These are phyloP conservation scores for Fusarium tanahbumbuense DNA, from an alignment of 2,329 filamentous ascomycete genomes.

Conservation along the genomic window DNA sequence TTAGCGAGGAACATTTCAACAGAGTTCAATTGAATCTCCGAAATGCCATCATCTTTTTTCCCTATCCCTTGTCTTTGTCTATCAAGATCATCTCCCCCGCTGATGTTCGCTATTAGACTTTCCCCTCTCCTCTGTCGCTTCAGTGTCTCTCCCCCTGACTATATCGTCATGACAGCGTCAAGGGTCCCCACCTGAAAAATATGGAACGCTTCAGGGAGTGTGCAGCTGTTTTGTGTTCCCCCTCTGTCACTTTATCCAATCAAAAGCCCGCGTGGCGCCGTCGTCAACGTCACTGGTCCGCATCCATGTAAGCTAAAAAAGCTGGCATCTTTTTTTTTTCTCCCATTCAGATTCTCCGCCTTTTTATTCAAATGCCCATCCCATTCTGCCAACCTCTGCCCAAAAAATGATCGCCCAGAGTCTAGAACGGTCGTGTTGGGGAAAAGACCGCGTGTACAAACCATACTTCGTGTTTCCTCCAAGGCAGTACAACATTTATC, in stretches of 20 bases:
- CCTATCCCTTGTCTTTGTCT: constrained; percentile 4
- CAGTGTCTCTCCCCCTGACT: constrained; percentile 26
- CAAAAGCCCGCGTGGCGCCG: constrained; percentile 34
- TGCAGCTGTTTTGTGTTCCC: constrained; percentile 11
- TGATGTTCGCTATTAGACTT: not conserved
- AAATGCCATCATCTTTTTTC: constrained; percentile 22
- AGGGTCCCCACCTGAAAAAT: constrained; percentile 46
- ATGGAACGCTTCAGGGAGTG: constrained; percentile 15
- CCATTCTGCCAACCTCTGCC: constrained; percentile 7
- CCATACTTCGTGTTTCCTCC: not conserved
- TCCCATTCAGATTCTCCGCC: constrained; percentile 24
- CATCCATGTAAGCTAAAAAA: constrained; percentile 6
- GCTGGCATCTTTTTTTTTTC: not conserved
- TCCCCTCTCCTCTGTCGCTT: constrained; percentile 4
- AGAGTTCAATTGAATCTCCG: constrained; percentile 13
- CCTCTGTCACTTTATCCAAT: constrained; percentile 29
- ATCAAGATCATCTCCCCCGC: not conserved
- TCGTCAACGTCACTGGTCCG: constrained; percentile 45
- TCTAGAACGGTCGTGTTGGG: constrained; percentile 26
- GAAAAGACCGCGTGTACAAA: not conserved
- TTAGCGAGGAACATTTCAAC: not conserved
- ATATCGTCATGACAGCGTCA: constrained; percentile 44
- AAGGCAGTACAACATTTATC: not conserved
- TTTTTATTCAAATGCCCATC: constrained; percentile 10
- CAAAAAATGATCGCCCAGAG: not conserved